Base-by-base conservation (phyloP, 768 basidiomycete genomes). In the Rhizopogon vesiculosus region DNA sequence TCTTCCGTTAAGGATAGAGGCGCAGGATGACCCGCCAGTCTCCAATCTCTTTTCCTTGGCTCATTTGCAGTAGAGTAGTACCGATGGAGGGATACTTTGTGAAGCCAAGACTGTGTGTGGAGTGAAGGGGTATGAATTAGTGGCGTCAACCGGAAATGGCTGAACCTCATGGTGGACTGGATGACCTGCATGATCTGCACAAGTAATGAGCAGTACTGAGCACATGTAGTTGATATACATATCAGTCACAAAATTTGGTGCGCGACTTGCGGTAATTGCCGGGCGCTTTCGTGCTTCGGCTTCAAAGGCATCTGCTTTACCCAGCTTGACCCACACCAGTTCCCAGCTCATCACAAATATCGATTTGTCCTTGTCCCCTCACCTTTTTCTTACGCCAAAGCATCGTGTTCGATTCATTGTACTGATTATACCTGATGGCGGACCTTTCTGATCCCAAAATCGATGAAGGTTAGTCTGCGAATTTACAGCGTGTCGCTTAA, bases 381-480 rank as follows among this genome's bases (percentile, higher is more conserved):
- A 18, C 19, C 19, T 18, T 18, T 48, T 48, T 9, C 31, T 7
- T 33, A 10, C 33, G 16, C 18, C 33, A 35, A 35, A 35, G 7
- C 15, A 33, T 48, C 33, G 18, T 48, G 33, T 48, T 33, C 13
- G 46, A 48, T 48, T 48, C 9, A 48, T 35, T 33, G 33, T 19
- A 46, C 53, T 48, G 9, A 48, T 35, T 33, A 18, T 19, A 46
- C 53, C 43, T 57, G 41, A 90, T 90, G 91, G 92, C 91, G 60
- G 89, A 93, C 79, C 72, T 90, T 58, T 81, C 83, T 56, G 85
- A 90, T 72, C 75, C 83, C 45, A 77, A 77, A 59, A 93, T 95
- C 65, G 72, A 74, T 56, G 78, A 88, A 77, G 91, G 91, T 91
- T 55, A 60, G 78, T 46, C 38, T 55, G 51, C 40, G 46, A 48